phyloP scores from a whole-genome alignment of 139 green algal genomes.

The Picochlorum sp. region DNA sequence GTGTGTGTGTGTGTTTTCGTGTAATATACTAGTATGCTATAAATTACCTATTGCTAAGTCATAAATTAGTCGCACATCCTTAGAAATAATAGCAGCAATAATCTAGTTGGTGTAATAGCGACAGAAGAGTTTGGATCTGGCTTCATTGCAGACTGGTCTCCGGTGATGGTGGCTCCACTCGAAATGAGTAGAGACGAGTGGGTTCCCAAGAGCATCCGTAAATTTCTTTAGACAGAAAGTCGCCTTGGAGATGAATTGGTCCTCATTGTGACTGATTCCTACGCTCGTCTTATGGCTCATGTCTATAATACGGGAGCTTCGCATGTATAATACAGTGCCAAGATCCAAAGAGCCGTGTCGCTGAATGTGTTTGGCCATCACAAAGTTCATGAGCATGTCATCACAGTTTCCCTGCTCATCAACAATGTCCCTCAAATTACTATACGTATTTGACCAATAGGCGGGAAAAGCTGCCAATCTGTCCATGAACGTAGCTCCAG shows the following conservation, averaged over 20 bases:
- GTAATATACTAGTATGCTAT: too few species aligned
- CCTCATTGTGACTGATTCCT: background rate
- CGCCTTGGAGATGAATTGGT: background rate
- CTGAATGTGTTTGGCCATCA: conserved; percentile 17
- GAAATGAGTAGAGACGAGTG: background rate
- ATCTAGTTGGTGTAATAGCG: too few species aligned
- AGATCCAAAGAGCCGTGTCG: background rate
- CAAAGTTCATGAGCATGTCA: conserved; percentile 37
- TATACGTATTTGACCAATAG: conserved; percentile 20
- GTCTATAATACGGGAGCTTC: background rate
- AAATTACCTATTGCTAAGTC: too few species aligned
- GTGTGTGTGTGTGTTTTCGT: too few species aligned
- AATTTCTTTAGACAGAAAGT: background rate
- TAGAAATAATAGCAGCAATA: too few species aligned
- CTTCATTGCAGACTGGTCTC: conserved; percentile 3
- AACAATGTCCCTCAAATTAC: conserved; percentile 4
- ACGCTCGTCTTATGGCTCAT: background rate
- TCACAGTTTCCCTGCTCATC: conserved; percentile 38
- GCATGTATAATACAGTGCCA: background rate
- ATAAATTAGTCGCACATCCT: too few species aligned
- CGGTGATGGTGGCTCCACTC: conserved; percentile 10
- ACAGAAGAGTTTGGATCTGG: conserved; percentile 9
- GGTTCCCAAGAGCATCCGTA: background rate
- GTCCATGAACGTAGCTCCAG: conserved; percentile 39
- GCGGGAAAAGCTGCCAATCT: conserved; percentile 3